Evolutionary conservation across 202 grass and related monocot species (phyloP).

Genomic region (Elaeis oleifera): DNA sequence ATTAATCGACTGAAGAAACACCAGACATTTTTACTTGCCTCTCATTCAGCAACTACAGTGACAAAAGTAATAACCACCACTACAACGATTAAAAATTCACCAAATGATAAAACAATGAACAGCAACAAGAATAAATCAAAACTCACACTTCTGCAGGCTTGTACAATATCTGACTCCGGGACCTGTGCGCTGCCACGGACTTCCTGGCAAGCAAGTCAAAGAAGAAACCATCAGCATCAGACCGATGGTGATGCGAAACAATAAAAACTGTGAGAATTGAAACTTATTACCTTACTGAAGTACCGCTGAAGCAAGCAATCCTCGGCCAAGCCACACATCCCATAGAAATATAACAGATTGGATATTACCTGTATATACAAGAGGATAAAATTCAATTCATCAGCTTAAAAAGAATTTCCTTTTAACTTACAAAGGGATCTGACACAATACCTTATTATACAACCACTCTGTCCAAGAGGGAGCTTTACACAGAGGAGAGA

Average conservation of each 20-base stretch:
- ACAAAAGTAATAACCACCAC: not conserved
- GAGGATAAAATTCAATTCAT: not conserved
- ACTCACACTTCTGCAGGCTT: constrained; percentile 18
- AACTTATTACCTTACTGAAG: constrained; percentile 14
- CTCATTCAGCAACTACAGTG: constrained; percentile 12
- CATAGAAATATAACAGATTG: constrained; percentile 24
- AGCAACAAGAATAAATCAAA: not conserved
- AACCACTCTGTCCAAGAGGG: constrained; percentile 23
- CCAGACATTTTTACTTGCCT: constrained; percentile 19
- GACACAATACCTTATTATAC: constrained; percentile 11
- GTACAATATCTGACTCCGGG: constrained; percentile 15
- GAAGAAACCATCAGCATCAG: constrained; percentile 5
- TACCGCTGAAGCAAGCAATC: constrained; percentile 19
- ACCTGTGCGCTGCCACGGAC: constrained; percentile 2
- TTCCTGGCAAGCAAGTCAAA: constrained; percentile 15
- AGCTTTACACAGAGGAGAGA: constrained; percentile 21
- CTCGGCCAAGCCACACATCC: constrained; percentile 23
- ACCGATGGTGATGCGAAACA: not conserved
- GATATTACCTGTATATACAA: constrained; percentile 1
- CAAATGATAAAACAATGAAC: not conserved
- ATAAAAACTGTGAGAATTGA: not conserved
- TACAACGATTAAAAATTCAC: not conserved
- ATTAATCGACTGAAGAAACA: constrained; percentile 21
- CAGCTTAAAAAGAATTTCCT: not conserved
- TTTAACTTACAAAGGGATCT: not conserved